A percentile compares a stretch with the other conserved stretches of the same genome.
Conservation (phyloP, 257 asterid species). For the Nicotiana noctiflora region DNA sequence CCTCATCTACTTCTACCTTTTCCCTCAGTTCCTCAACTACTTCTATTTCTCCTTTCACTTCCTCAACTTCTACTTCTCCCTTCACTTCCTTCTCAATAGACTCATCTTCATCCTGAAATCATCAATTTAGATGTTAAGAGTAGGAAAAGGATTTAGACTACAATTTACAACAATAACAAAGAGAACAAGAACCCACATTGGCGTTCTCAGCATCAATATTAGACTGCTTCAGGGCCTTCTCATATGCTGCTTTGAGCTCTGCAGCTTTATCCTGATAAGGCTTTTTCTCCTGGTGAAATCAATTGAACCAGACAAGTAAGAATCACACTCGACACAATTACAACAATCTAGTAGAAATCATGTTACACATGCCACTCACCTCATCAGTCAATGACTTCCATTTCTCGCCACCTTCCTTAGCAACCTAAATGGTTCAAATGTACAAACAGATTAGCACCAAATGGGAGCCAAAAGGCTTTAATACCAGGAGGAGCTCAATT, state of each 20-base stretch:
- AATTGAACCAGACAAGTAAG: neutral
- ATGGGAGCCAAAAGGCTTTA: too few species aligned
- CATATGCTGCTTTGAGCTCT: slow-evolving; percentile 67
- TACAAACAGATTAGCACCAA: neutral
- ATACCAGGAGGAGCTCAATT: too few species aligned
- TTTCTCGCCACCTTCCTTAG: slow-evolving; percentile 79
- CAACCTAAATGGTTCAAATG: slow-evolving; percentile 36
- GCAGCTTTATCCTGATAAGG: slow-evolving; percentile 59
- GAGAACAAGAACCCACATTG: slow-evolving; percentile 20
- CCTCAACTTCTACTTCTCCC: slow-evolving; percentile 5
- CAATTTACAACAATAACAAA: neutral
- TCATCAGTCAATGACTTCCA: slow-evolving; percentile 77
- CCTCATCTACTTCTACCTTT: slow-evolving; percentile 32
- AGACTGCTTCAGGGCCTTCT: slow-evolving; percentile 30
- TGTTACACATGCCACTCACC: slow-evolving; percentile 18
- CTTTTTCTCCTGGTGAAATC: slow-evolving; percentile 47
- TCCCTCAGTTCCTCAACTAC: slow-evolving; percentile 25
- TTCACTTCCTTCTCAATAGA: neutral
- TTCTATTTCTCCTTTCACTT: neutral
- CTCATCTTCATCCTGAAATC: slow-evolving; percentile 27
- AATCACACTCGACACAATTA: neutral
- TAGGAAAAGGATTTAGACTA: neutral
- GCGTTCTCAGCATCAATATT: slow-evolving; percentile 22
- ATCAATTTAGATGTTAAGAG: neutral
- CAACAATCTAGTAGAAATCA: neutral